Conservation (phyloP, 179 eudicot genomes). For the Sideroxylon spinosum region DNA sequence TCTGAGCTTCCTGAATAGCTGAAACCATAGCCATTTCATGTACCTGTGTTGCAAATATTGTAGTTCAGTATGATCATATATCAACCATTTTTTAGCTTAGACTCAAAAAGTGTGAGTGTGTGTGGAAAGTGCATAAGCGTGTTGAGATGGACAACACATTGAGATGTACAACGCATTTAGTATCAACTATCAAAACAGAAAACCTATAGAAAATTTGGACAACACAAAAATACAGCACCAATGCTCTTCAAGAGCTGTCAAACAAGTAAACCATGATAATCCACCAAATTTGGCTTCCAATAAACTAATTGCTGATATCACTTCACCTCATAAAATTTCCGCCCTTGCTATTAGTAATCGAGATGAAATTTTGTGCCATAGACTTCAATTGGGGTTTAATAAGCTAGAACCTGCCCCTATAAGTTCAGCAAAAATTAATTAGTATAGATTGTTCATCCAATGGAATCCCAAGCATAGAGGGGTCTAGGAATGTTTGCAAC, state of each 20-base stretch:
- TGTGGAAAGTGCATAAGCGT: not conserved
- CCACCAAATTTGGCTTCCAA: not conserved
- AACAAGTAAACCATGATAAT: too few relatives aligned
- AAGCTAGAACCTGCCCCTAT: too few relatives aligned
- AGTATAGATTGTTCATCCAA: too few relatives aligned
- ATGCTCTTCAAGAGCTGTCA: too few relatives aligned
- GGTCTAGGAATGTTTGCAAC: too few relatives aligned
- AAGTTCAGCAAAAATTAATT: too few relatives aligned
- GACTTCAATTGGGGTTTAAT: too few relatives aligned
- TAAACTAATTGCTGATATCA: not conserved
- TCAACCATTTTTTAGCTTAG: not conserved
- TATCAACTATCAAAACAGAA: not conserved
- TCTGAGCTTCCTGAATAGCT: slow-evolving; percentile 95
- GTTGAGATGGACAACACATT: not conserved
- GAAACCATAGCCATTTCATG: slow-evolving; percentile 98
- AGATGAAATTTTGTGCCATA: too few relatives aligned
- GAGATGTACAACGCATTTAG: not conserved
- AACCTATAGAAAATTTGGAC: not conserved
- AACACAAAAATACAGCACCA: not conserved
- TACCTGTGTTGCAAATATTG: slow-evolving; percentile 40
- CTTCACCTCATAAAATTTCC: too few relatives aligned
- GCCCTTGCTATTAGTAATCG: too few relatives aligned
- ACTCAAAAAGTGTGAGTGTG: not conserved
- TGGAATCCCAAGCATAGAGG: too few relatives aligned
- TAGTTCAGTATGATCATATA: slow-evolving; percentile 1